phyloP scores from a whole-genome alignment of 2,329 filamentous ascomycete genomes.

The Aspergillus neotritici region DNA sequence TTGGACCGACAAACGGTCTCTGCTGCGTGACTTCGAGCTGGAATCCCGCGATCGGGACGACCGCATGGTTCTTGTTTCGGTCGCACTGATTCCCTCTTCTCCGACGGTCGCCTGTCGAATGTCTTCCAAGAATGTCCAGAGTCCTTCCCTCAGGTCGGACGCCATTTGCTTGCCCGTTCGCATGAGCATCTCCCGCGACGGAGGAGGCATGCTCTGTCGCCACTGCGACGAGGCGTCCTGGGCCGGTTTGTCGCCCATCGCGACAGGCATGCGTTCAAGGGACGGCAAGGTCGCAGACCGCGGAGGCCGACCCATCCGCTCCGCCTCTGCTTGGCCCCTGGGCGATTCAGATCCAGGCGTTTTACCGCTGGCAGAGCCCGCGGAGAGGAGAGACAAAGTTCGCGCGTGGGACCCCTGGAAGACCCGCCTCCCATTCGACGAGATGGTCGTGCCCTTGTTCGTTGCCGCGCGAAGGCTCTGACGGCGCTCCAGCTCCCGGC shows the following conservation, averaged over 20 bases:
- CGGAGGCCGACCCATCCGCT: slow-evolving; percentile 32
- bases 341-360: slow-evolving; percentile 15
- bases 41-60: slow-evolving; percentile 28
- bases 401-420: slow-evolving; percentile 63
- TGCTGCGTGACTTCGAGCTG: slow-evolving; percentile 27
- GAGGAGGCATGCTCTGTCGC: slow-evolving; percentile 39
- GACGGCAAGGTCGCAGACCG: slow-evolving; percentile 40
- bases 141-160: slow-evolving; percentile 78
- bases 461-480: slow-evolving; percentile 58
- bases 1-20: slow-evolving; percentile 27
- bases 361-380: slow-evolving; percentile 15
- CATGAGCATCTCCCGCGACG: slow-evolving; percentile 49
- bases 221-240: slow-evolving; percentile 36
- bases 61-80: slow-evolving; percentile 34
- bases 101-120: slow-evolving; percentile 92
- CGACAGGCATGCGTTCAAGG: slow-evolving; percentile 28
- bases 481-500: slow-evolving; percentile 64
- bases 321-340: slow-evolving; percentile 10
- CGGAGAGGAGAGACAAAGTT: slow-evolving; percentile 78
- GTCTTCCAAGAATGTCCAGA: slow-evolving; percentile 94
- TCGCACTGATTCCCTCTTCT: slow-evolving; percentile 72
- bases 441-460: slow-evolving; percentile 26
- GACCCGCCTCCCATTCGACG: slow-evolving; percentile 51
- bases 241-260: slow-evolving; percentile 20
- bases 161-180: slow-evolving; percentile 69